Percentiles rank a stretch among this genome's conserved stretches.
These are phyloP conservation scores for Hanseniaspora pseudoguilliermondii DNA, from an alignment of 805 yeast genomes.

Conservation along the genomic window DNA sequence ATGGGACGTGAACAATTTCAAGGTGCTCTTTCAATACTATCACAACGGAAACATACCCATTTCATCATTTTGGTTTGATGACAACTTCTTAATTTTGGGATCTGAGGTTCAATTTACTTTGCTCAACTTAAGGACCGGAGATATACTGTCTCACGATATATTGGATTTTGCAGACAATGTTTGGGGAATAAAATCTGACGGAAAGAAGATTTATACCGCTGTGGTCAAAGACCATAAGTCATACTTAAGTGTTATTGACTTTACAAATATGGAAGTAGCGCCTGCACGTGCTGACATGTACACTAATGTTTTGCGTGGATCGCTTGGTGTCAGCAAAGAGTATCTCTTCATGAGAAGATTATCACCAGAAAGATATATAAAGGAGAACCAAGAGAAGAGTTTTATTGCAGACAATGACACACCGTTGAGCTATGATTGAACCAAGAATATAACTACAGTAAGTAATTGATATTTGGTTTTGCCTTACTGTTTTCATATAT, in stretches of 20 bases:
- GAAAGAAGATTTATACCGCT: constrained; percentile 78
- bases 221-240: constrained; percentile 64
- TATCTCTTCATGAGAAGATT: constrained; percentile 1
- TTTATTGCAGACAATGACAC: neutral
- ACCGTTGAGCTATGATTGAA: neutral
- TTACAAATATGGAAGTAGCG: constrained; percentile 21
- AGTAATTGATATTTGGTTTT: neutral
- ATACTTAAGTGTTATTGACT: constrained; percentile 73
- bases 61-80: constrained; percentile 85
- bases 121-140: constrained; percentile 75
- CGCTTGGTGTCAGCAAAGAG: neutral
- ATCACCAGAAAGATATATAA: neutral
- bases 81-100: constrained; percentile 74
- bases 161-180: constrained; percentile 70
- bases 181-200: constrained; percentile 89
- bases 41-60: constrained; percentile 75
- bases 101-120: constrained; percentile 75
- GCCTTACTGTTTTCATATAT: neutral
- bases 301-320: neutral
- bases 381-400: neutral
- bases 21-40: constrained; percentile 51
- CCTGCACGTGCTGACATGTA: neutral
- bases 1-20: constrained; percentile 79
- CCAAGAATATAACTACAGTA: too few relatives aligned
- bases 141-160: constrained; percentile 55